phyloP scores from a whole-genome alignment of 1,139 yeast genomes.

The Yamadazyma diddensiae region DNA sequence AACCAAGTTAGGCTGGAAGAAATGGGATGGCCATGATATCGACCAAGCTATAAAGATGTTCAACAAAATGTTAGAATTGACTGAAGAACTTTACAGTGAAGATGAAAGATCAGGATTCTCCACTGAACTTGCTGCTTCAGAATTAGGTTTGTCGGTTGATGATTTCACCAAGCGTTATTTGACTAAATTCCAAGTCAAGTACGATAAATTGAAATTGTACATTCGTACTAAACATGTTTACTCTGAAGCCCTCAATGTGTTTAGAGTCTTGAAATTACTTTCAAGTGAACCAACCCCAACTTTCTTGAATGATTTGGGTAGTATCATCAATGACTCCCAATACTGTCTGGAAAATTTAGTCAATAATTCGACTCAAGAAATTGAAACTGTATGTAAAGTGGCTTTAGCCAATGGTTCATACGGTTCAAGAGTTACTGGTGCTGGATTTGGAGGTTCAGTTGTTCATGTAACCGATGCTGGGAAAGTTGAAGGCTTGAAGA shows the following conservation, averaged over 20 bases:
- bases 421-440: slow-evolving; percentile 74
- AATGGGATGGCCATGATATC: slow-evolving; percentile 49
- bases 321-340: slow-evolving; percentile 60
- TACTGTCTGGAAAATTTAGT: slow-evolving; percentile 40
- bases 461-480: slow-evolving; percentile 58
- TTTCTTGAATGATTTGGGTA: slow-evolving; percentile 46
- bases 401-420: slow-evolving; percentile 56
- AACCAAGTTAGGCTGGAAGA: slow-evolving; percentile 25
- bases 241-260: slow-evolving; percentile 60
- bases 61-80: slow-evolving; percentile 35
- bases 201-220: slow-evolving; percentile 52
- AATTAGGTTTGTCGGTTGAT: slow-evolving; percentile 40
- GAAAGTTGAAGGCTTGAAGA: slow-evolving; percentile 40
- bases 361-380: slow-evolving; percentile 56
- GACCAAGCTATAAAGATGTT: slow-evolving; percentile 44
- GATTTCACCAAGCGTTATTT: slow-evolving; percentile 47
- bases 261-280: slow-evolving; percentile 46
- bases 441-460: slow-evolving; percentile 80
- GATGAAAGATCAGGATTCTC: slow-evolving; percentile 47
- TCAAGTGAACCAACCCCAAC: slow-evolving; percentile 15
- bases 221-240: slow-evolving; percentile 64
- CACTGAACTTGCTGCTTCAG: slow-evolving; percentile 46
- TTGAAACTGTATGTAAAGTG: slow-evolving; percentile 52
- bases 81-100: slow-evolving; percentile 35
- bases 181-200: slow-evolving; percentile 55